A percentile compares a stretch with the other conserved stretches of the same genome.
Conservation (phyloP, 768 basidiomycete genomes). For the Boletus pseudopeckii region DNA sequence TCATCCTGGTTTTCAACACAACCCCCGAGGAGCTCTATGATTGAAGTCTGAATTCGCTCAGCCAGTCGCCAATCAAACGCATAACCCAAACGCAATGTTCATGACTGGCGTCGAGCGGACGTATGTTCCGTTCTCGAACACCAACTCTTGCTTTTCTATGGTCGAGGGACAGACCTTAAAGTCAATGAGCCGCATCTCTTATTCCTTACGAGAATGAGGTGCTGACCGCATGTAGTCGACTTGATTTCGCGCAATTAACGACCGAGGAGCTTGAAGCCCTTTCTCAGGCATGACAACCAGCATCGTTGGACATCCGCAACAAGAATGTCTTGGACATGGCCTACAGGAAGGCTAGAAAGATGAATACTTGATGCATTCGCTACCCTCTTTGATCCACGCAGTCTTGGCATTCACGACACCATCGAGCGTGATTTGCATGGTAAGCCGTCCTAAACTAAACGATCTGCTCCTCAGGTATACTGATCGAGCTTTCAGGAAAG, state of each 20-base stretch:
- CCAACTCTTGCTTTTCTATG: neutral
- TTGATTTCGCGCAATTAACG: too few species aligned
- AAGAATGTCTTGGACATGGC: conserved; percentile 33
- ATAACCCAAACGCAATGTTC: too few species aligned
- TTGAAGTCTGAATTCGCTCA: too few species aligned
- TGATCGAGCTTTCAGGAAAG: neutral
- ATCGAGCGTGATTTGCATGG: conserved; percentile 12
- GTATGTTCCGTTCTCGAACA: neutral
- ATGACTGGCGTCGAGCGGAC: too few species aligned
- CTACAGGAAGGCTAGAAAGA: conserved; percentile 32
- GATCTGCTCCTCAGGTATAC: too few species aligned
- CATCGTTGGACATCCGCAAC: conserved; percentile 7
- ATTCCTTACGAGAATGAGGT: neutral
- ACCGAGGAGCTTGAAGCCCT: too few species aligned
- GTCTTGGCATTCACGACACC: conserved; percentile 28
- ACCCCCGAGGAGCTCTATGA: too few species aligned
- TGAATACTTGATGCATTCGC: conserved; percentile 38
- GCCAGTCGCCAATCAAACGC: too few species aligned
- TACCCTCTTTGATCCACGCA: conserved; percentile 28
- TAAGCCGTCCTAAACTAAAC: conserved; percentile 19
- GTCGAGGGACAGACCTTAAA: neutral
- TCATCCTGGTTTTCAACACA: too few species aligned
- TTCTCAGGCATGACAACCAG: neutral
- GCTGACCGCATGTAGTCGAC: neutral
- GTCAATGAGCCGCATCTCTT: neutral